Conservation (phyloP, 2,329 filamentous ascomycete genomes). For the Pseudogymnoascus sp. region DNA sequence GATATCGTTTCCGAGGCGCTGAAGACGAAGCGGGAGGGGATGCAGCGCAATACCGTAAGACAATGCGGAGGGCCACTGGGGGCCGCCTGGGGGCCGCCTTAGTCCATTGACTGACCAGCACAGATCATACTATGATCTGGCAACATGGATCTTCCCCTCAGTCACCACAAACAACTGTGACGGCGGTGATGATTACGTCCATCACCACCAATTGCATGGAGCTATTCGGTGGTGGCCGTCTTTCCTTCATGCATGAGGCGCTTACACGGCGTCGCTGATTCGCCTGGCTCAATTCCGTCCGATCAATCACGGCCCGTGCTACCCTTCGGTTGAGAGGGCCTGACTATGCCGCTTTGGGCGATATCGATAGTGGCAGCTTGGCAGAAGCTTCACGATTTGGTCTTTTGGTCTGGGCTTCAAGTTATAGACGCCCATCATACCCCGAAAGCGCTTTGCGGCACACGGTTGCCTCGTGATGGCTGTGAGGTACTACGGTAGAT, state of each 20-base stretch:
- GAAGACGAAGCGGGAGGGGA: background rate
- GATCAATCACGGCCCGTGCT: slow-evolving; percentile 4
- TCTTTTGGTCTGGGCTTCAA: background rate
- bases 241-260: background rate
- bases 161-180: background rate
- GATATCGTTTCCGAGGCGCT: background rate
- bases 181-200: background rate
- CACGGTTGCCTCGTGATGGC: background rate
- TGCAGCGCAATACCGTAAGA: background rate
- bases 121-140: slow-evolving; percentile 4
- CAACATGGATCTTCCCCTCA: background rate
- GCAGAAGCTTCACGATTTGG: slow-evolving; percentile 4
- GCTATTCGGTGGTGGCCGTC: background rate
- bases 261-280: slow-evolving; percentile 2
- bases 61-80: background rate
- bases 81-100: background rate
- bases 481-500: slow-evolving; percentile 4
- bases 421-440: background rate
- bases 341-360: background rate
- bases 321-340: background rate
- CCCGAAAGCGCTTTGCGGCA: background rate
- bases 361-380: background rate
- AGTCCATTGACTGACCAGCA: slow-evolving; percentile 5
- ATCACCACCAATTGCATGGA: slow-evolving; percentile 3
- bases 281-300: background rate